These are phyloP conservation scores for Oligophagozyma castellii DNA, from an alignment of 1,139 yeast genomes.

Conservation along the genomic window DNA sequence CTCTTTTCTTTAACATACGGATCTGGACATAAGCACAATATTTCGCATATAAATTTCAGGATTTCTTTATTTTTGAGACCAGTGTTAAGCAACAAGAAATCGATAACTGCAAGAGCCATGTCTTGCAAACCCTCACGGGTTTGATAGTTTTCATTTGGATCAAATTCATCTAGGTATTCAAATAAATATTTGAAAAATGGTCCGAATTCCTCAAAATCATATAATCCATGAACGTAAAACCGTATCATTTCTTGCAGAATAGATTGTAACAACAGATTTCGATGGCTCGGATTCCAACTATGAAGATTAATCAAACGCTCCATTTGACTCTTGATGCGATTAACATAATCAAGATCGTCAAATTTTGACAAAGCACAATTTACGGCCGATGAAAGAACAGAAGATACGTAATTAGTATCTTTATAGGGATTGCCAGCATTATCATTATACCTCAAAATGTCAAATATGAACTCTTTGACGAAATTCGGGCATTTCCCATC, in stretches of 20 bases:
- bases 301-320: constrained; percentile 70
- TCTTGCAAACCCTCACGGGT: constrained; percentile 34
- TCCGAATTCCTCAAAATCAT: background rate
- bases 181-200: background rate
- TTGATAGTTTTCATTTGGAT: background rate
- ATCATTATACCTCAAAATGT: constrained; percentile 70
- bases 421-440: constrained; percentile 67
- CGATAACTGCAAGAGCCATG: constrained; percentile 55
- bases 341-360: constrained; percentile 27
- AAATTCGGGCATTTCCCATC: constrained; percentile 55
- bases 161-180: background rate
- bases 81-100: constrained; percentile 57
- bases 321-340: constrained; percentile 43
- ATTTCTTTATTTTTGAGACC: constrained; percentile 56
- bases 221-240: constrained; percentile 45
- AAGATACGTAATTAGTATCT: constrained; percentile 56
- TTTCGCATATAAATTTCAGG: constrained; percentile 46
- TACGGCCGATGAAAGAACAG: constrained; percentile 44
- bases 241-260: constrained; percentile 40
- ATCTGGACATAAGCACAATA: constrained; percentile 43
- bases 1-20: constrained; percentile 39
- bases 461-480: constrained; percentile 51
- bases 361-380: constrained; percentile 28
- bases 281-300: constrained; percentile 73
- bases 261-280: constrained; percentile 20